phyloP scores from a whole-genome alignment of 2,329 filamentous ascomycete genomes.

The Xylariaceae sp. region DNA sequence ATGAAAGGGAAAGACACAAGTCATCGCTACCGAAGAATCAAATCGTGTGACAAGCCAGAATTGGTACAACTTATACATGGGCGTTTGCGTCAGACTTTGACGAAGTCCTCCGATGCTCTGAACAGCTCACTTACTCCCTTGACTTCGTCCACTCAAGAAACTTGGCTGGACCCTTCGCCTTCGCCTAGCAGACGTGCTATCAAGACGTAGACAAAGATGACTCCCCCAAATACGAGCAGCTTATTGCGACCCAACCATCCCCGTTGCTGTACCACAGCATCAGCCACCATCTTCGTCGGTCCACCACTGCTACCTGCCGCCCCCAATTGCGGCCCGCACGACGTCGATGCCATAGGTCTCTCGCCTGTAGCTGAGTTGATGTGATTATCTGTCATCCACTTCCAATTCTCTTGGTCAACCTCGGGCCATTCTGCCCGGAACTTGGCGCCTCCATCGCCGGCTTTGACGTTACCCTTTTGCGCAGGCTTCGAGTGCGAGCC shows the following conservation, averaged over 20 bases:
- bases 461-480: constrained; percentile 76
- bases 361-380: constrained; percentile 75
- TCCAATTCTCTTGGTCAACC: constrained; percentile 82
- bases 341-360: constrained; percentile 42
- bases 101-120: no score
- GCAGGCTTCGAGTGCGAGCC: constrained; percentile 61
- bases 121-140: no score
- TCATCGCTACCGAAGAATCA: no score
- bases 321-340: constrained; percentile 52
- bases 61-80: no score
- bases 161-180: constrained; percentile 23
- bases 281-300: constrained; percentile 69
- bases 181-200: constrained; percentile 68
- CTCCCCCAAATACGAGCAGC: constrained; percentile 63
- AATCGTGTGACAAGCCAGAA: no score
- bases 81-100: no score
- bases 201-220: constrained; percentile 79
- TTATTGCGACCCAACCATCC: constrained; percentile 81
- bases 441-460: constrained; percentile 86
- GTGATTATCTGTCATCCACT: constrained; percentile 80
- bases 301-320: constrained; percentile 59
- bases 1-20: no score
- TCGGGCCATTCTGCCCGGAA: constrained; percentile 90
- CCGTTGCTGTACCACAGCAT: constrained; percentile 69
- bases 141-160: background rate